phyloP scores from a whole-genome alignment of 768 basidiomycete genomes.

The Auricularia cornea region DNA sequence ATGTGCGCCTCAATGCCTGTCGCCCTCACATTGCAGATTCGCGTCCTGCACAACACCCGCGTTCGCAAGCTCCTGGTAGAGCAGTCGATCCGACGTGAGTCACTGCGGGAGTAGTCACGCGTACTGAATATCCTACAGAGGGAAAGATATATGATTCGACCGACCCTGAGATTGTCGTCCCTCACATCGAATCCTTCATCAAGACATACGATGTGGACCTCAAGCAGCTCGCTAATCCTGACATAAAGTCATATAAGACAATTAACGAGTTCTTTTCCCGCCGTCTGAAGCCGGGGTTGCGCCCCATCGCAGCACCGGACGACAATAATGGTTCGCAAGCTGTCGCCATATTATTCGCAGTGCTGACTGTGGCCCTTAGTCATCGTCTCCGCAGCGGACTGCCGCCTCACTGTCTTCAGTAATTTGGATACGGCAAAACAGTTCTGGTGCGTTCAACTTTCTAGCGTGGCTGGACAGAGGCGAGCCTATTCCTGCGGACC shows the following conservation, averaged over 20 bases:
- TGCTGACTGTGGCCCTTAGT: too few relatives aligned
- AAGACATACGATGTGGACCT: constrained; percentile 44
- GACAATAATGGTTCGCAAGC: constrained; percentile 26
- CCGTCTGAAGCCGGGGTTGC: constrained; percentile 47
- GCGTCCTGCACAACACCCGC: constrained; percentile 35
- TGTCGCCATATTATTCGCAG: too few relatives aligned
- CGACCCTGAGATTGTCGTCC: constrained; percentile 25
- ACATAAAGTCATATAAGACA: constrained; percentile 50
- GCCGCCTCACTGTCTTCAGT: constrained; percentile 60
- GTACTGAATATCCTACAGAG: constrained; percentile 25
- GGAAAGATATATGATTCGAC: constrained; percentile 49
- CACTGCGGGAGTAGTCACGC: too few relatives aligned
- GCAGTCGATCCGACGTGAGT: constrained; percentile 37
- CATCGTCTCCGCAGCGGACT: constrained; percentile 65
- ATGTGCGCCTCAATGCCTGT: too few relatives aligned
- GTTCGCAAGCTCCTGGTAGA: constrained; percentile 45
- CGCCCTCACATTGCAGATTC: too few relatives aligned
- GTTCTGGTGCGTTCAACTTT: constrained; percentile 54
- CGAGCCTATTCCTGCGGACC: not conserved
- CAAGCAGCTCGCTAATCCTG: constrained; percentile 54
- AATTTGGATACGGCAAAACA: constrained; percentile 48
- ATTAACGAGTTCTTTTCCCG: constrained; percentile 79
- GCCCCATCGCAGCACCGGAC: constrained; percentile 49
- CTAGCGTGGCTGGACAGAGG: not conserved
- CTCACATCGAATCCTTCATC: constrained; percentile 44